These are phyloP conservation scores for Globisporangium polare DNA, from an alignment of 352 stramenopile genomes.

Conservation along the genomic window DNA sequence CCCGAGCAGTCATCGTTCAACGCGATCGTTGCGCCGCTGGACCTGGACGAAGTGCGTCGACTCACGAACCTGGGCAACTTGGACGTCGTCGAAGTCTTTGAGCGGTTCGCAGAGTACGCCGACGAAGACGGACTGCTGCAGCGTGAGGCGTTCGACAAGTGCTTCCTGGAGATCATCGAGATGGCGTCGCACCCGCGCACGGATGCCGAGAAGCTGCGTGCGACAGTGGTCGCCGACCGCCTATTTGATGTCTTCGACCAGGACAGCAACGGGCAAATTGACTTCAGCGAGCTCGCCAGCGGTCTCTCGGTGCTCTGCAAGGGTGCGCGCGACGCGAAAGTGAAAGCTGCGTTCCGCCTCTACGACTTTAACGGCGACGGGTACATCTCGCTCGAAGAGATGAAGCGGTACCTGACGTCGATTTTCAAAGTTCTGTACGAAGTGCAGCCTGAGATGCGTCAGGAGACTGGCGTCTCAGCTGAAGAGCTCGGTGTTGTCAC, in stretches of 20 bases:
- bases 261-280: constrained; percentile 73
- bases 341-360: constrained; percentile 75
- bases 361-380: constrained; percentile 88
- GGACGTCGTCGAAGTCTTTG: constrained; percentile 85
- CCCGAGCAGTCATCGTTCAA: constrained; percentile 68
- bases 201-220: constrained; percentile 56
- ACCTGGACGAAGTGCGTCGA: constrained; percentile 79
- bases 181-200: constrained; percentile 57
- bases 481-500: constrained; percentile 78
- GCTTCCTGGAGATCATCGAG: constrained; percentile 69
- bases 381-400: constrained; percentile 83
- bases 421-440: constrained; percentile 89
- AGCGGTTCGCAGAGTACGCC: constrained; percentile 73
- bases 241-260: constrained; percentile 81
- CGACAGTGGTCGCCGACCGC: constrained; percentile 68
- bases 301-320: constrained; percentile 85
- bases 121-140: constrained; percentile 57
- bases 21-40: constrained; percentile 61
- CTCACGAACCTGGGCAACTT: constrained; percentile 80
- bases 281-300: constrained; percentile 85
- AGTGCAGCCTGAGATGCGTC: constrained; percentile 66
- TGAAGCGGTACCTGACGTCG: constrained; percentile 82
- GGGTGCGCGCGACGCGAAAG: constrained; percentile 73
- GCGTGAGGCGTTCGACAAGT: constrained; percentile 65
- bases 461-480: constrained; percentile 60